A percentile compares a stretch with the other conserved stretches of the same genome.
Conservation (phyloP, 148 eudicot species). For the Cornus florida region DNA sequence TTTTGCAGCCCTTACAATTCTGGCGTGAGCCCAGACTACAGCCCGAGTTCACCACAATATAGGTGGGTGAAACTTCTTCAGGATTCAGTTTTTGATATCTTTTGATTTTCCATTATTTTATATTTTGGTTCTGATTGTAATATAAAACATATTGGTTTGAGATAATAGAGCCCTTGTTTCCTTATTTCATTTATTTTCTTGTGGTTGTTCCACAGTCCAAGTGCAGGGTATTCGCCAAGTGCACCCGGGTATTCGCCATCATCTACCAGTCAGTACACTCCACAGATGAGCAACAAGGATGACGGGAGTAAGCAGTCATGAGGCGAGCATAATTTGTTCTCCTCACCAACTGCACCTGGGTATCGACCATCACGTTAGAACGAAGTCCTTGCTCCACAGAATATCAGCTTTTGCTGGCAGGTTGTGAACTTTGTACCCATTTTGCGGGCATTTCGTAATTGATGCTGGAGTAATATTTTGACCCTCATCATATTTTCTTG, state of each 20-base stretch:
- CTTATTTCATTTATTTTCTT: not conserved
- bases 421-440: not conserved
- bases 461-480: not conserved
- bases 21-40: conserved; percentile 45
- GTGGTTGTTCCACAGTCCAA: conserved; percentile 34
- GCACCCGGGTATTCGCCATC: conserved; percentile 66
- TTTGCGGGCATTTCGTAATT: not conserved
- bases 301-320: conserved; percentile 23
- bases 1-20: conserved; percentile 50
- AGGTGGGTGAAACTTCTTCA: conserved; percentile 29
- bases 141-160: not conserved
- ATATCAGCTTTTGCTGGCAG: too few species aligned
- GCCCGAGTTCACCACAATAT: conserved; percentile 59
- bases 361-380: not conserved
- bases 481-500: not conserved
- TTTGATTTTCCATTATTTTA: not conserved
- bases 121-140: not conserved
- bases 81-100: not conserved
- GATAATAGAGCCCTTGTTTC: not conserved
- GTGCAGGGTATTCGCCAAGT: conserved; percentile 62
- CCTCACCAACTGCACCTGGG: not conserved
- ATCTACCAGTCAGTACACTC: conserved; percentile 52
- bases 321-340: not conserved
- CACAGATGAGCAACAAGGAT: conserved; percentile 40
- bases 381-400: too few species aligned